phyloP scores from a whole-genome alignment of 2,329 filamentous ascomycete species.

The Myriangium duriaei region DNA sequence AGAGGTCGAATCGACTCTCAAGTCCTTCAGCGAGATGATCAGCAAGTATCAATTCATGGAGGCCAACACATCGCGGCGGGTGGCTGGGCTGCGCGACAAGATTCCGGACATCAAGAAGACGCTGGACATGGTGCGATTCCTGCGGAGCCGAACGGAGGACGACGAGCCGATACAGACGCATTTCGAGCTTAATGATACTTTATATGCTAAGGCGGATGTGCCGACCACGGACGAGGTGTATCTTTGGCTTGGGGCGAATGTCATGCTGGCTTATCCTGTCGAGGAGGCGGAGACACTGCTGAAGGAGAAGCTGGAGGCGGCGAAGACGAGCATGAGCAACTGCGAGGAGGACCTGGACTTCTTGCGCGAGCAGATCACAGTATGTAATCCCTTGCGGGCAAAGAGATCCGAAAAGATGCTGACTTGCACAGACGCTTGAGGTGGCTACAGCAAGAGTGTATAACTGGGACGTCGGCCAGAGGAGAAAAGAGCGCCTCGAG shows the following conservation, averaged over 20 bases:
- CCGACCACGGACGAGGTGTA: conserved; percentile 82
- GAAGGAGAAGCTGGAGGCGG: conserved; percentile 61
- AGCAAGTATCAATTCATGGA: conserved; percentile 99
- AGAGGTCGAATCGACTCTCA: conserved; percentile 69
- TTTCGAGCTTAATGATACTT: conserved; percentile 92
- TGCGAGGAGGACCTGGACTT: conserved; percentile 97
- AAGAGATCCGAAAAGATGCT: background rate
- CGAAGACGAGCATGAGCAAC: conserved; percentile 67
- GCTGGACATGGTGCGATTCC: conserved; percentile 75
- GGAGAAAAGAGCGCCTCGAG: conserved; percentile 74
- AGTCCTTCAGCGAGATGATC: conserved; percentile 87
- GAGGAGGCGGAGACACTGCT: conserved; percentile 74
- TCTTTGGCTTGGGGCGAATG: conserved; percentile 94
- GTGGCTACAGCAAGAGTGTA: conserved; percentile 95
- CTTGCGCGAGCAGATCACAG: conserved; percentile 88
- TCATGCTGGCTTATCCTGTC: conserved; percentile 92
- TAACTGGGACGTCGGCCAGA: conserved; percentile 96
- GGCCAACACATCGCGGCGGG: conserved; percentile 74
- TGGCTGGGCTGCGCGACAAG: conserved; percentile 76
- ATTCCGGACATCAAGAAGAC: conserved; percentile 97
- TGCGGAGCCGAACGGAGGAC: conserved; percentile 61
- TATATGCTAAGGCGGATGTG: conserved; percentile 79
- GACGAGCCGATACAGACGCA: conserved; percentile 72
- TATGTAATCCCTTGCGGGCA: conserved; percentile 31
- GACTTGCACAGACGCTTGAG: conserved; percentile 64